phyloP scores from a whole-genome alignment of 1,139 yeast species.

The Sugiyamaella neomexicana region DNA sequence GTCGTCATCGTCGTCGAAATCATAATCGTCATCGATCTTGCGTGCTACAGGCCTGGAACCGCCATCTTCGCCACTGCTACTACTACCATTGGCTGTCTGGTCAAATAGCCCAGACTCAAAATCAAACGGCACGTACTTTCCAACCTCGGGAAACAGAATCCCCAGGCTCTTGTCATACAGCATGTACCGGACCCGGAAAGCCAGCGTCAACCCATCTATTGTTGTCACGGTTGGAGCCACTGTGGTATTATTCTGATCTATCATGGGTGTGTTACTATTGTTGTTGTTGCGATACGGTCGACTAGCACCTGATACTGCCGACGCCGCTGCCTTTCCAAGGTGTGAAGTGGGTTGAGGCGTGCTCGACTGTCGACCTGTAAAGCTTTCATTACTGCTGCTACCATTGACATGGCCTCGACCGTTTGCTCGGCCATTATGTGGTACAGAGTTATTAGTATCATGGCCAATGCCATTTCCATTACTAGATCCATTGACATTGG shows the following conservation, averaged over 20 bases:
- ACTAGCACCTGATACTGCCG: not conserved
- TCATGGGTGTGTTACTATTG: constrained; percentile 8
- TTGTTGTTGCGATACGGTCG: not conserved
- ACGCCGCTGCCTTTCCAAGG: constrained; percentile 11
- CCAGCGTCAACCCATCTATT: constrained; percentile 40
- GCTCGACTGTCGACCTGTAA: constrained; percentile 4
- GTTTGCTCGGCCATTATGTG: not conserved
- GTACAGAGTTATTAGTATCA: too few relatives aligned
- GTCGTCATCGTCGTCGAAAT: constrained; percentile 34
- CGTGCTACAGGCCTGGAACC: constrained; percentile 20
- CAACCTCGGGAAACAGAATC: constrained; percentile 34
- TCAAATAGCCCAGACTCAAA: constrained; percentile 35
- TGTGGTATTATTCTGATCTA: constrained; percentile 13
- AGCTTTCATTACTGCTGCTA: not conserved
- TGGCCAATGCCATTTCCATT: not conserved
- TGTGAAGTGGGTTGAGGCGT: constrained; percentile 17
- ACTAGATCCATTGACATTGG: constrained; percentile 19
- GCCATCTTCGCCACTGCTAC: constrained; percentile 6
- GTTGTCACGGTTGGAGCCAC: constrained; percentile 22
- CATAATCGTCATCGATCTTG: constrained; percentile 35
- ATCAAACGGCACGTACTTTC: constrained; percentile 30
- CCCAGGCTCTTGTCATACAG: constrained; percentile 42
- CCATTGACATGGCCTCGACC: not conserved
- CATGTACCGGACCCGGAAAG: constrained; percentile 46
- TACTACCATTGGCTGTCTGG: constrained; percentile 13